Evolutionary conservation across 2,329 filamentous ascomycete species (phyloP).

Genomic region (Fonsecaea multimorphosa): DNA sequence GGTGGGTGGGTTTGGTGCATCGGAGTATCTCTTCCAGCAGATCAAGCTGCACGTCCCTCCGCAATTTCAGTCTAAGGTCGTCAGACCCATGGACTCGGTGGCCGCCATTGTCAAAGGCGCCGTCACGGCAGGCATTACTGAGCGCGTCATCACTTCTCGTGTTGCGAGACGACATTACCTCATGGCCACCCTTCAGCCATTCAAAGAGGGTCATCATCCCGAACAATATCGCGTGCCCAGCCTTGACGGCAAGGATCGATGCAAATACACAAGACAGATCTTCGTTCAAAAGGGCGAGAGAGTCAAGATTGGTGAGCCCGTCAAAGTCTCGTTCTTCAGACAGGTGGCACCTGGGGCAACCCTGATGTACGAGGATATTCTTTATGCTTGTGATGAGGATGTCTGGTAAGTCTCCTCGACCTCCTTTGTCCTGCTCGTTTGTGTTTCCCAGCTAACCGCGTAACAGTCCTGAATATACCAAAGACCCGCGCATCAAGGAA

Average conservation of each 20-base stretch:
- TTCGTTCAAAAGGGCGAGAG: slow-evolving; percentile 98
- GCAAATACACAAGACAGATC: slow-evolving; percentile 98
- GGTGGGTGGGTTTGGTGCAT: slow-evolving; percentile 96
- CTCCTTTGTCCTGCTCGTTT: background rate
- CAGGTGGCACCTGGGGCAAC: slow-evolving; percentile 96
- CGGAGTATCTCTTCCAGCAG: slow-evolving; percentile 98
- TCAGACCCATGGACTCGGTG: slow-evolving; percentile 97
- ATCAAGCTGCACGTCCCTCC: slow-evolving; percentile 98
- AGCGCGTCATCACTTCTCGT: slow-evolving; percentile 94
- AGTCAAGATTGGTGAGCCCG: slow-evolving; percentile 98
- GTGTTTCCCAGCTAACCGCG: slow-evolving; percentile 1
- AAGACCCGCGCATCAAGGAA: slow-evolving; percentile 99
- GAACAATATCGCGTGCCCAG: slow-evolving; percentile 97
- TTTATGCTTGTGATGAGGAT: slow-evolving; percentile 97
- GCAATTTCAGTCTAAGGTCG: slow-evolving; percentile 97
- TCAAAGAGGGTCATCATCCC: slow-evolving; percentile 98
- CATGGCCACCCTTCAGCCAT: slow-evolving; percentile 97
- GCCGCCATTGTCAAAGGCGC: slow-evolving; percentile 98
- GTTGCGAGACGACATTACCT: slow-evolving; percentile 97
- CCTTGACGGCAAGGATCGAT: slow-evolving; percentile 94
- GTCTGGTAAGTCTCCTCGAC: slow-evolving; percentile 60
- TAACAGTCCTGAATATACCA: slow-evolving; percentile 85
- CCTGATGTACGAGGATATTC: slow-evolving; percentile 98
- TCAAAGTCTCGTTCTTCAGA: slow-evolving; percentile 98
- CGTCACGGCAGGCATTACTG: slow-evolving; percentile 95